Conservation (phyloP, 768 basidiomycete genomes). For the Lactarius quietus region DNA sequence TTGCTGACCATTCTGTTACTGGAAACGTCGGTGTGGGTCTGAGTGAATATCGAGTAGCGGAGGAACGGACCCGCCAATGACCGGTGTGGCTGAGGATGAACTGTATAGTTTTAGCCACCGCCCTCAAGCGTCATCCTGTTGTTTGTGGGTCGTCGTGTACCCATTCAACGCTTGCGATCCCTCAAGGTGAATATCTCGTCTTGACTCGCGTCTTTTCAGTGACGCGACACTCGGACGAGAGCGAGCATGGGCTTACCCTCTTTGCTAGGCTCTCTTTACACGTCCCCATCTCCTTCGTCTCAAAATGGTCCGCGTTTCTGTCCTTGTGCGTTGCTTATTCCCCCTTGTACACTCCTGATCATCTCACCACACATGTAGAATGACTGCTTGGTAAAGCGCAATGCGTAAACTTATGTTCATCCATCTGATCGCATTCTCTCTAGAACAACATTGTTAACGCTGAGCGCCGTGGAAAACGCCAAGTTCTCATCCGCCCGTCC, state of each 20-base stretch:
- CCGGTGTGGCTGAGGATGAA: slow-evolving; percentile 34
- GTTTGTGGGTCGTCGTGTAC: not conserved
- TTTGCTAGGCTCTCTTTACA: slow-evolving; percentile 26
- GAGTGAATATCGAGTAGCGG: slow-evolving; percentile 19
- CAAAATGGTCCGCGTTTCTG: slow-evolving; percentile 87
- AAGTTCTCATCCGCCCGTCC: slow-evolving; percentile 95
- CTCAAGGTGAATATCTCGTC: slow-evolving; percentile 51
- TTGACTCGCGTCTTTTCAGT: slow-evolving; percentile 77
- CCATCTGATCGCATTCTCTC: slow-evolving; percentile 15
- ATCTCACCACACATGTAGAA: slow-evolving; percentile 38
- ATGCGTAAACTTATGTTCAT: not conserved
- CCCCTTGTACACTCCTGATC: not conserved
- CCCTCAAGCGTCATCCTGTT: slow-evolving; percentile 27
- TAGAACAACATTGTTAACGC: slow-evolving; percentile 99
- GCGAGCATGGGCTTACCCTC: slow-evolving; percentile 39
- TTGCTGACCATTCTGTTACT: slow-evolving; percentile 48
- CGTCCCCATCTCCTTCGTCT: slow-evolving; percentile 14
- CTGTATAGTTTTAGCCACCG: slow-evolving; percentile 35
- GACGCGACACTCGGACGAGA: slow-evolving; percentile 86
- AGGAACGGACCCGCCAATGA: slow-evolving; percentile 27
- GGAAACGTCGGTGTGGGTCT: slow-evolving; percentile 13
- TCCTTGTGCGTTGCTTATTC: slow-evolving; percentile 47
- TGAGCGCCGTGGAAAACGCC: slow-evolving; percentile 98
- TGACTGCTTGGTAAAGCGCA: slow-evolving; percentile 51
- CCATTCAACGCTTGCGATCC: slow-evolving; percentile 26